Evolutionary conservation across 257 asterid genomes (phyloP).

Genomic region (Salvia hispanica): DNA sequence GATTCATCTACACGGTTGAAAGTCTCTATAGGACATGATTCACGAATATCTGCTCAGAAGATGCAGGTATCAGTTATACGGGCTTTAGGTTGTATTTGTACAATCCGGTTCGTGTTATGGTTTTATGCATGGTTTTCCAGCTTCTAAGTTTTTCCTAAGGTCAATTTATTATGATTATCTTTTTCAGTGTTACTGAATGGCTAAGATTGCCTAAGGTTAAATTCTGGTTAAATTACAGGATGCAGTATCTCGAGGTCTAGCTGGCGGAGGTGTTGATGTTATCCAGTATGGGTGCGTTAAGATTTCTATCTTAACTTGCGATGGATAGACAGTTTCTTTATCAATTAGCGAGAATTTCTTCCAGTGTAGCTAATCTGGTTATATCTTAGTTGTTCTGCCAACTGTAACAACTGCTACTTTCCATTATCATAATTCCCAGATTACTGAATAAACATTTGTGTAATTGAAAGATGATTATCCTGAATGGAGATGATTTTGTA

Average conservation of each 20-base stretch:
- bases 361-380: neutral
- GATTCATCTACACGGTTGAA: conserved; percentile 60
- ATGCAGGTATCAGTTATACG: conserved; percentile 60
- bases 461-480: conserved; percentile 1
- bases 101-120: conserved; percentile 18
- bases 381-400: neutral
- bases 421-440: neutral
- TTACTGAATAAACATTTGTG: conserved; percentile 3
- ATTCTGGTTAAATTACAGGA: conserved; percentile 57
- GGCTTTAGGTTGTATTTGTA: conserved; percentile 13
- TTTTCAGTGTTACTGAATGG: neutral
- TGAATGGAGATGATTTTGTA: conserved; percentile 3
- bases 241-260: conserved; percentile 89
- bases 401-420: conserved; percentile 5
- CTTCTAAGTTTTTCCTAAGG: conserved; percentile 5
- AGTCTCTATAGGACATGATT: conserved; percentile 93
- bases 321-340: neutral
- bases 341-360: conserved; percentile 1
- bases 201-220: conserved; percentile 23
- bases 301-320: conserved; percentile 27
- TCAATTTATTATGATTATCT: neutral
- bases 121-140: conserved; percentile 18
- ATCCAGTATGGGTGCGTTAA: conserved; percentile 82
- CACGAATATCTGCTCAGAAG: conserved; percentile 87
- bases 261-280: conserved; percentile 79